Base-by-base conservation (phyloP, 2,329 filamentous ascomycete species). In the Cryphonectria nitschkei region DNA sequence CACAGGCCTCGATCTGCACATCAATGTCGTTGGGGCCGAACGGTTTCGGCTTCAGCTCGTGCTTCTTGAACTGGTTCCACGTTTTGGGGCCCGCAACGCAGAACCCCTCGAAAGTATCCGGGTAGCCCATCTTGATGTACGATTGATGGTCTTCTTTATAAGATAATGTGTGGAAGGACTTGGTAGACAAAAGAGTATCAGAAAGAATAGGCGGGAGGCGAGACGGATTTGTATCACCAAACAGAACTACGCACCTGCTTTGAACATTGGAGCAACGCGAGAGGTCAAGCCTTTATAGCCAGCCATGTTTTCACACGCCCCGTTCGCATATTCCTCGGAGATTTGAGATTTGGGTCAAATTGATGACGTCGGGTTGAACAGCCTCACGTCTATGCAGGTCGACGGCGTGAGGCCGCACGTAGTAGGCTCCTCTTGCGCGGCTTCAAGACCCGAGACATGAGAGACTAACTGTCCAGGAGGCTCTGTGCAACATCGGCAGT, bases 21-120 rank as follows among this genome's bases (percentile, higher is more conserved):
- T 93, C 91, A 75, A 93, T 85, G 77, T 93, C 90, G 78, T 89
- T 84, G 75, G 90, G 88, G 67, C 88, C 90, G 76, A 92, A 92
- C 29, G 88, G 88, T 82, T 92, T 92, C 70, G 91, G 85, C 39
- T 74, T 83, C 62, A 84, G 77, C 62, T 77, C 75, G 22, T 74
- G 65, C 70, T 80, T 82, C 73, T 78, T 76, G 72, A 84, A 84
- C 66, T 80, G 74, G 73, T 80, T 83, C 82, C 82, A 84, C 4
- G 78, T 76, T 70, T 82, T 80, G 56, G 82, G 81, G 43, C 79
- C 77, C 74, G 83, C 81, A 72, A 83, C 81, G 72, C 79, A 81
- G 76, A 82, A 84, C 74, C 82, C 82, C 65, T 78, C 76, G 65
- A 84, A 84, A 2, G 80, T 83, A 14, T 84, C 82, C 11, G 82